phyloP scores from a whole-genome alignment of 129 eudicot species.

The Pulicaria dysenterica region DNA sequence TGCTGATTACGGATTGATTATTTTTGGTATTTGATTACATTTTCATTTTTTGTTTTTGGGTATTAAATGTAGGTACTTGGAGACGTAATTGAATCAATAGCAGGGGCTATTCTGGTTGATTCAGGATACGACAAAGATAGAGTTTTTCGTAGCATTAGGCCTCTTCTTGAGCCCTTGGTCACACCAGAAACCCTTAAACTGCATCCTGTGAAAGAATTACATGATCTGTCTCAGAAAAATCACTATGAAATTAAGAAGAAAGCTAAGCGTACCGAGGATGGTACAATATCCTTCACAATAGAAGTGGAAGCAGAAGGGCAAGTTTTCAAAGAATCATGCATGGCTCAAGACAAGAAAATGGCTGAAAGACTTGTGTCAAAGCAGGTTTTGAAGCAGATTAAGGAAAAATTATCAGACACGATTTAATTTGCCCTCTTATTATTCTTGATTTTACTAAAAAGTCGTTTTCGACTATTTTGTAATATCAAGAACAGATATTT shows the following conservation, averaged over 20 bases:
- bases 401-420: conserved; percentile 25
- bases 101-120: conserved; percentile 85
- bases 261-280: conserved; percentile 33
- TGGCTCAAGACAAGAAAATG: conserved; percentile 41
- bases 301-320: conserved; percentile 58
- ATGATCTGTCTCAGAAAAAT: conserved; percentile 48
- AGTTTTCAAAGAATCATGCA: conserved; percentile 29
- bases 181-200: conserved; percentile 70
- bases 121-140: conserved; percentile 63
- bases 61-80: conserved; percentile 66
- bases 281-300: conserved; percentile 34
- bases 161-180: conserved; percentile 77
- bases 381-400: conserved; percentile 52
- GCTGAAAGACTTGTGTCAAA: conserved; percentile 65
- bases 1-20: not conserved
- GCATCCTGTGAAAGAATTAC: conserved; percentile 65
- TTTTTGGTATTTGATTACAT: not conserved
- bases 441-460: too few relatives aligned
- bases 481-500: too few relatives aligned
- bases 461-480: too few relatives aligned
- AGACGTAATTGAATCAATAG: conserved; percentile 83
- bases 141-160: conserved; percentile 64
- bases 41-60: not conserved
- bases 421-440: not conserved
- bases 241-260: conserved; percentile 36